Evolutionary conservation across 768 basidiomycete genomes (phyloP), one percentile per base, ranked within the genome.

Genomic region (Mrakia frigida): DNA sequence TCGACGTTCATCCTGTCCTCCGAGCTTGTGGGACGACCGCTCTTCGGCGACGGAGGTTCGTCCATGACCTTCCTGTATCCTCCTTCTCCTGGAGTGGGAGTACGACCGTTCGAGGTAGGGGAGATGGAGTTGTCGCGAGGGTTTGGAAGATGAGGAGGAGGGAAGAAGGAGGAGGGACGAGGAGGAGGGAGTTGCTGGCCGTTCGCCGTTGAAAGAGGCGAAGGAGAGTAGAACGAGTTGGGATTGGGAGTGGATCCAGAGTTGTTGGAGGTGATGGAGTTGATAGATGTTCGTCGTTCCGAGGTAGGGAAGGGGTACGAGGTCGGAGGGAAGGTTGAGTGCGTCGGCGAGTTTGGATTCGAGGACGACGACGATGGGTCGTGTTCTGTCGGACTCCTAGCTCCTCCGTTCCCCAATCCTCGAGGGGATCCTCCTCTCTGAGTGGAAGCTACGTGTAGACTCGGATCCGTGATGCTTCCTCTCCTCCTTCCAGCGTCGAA

Each of bases 271-370:
- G 65, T 68, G 65, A 68, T 68, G 65, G 65, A 68, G 37, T 25
- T 68, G 65, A 68, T 68, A 39, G 65, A 68, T 13, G 65, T 68
- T n/a, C 65, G 35, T 68, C 65, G 39, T 35, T 68, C 65, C 21
- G 65, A 68, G 37, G 35, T 39, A 39, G 65, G 65, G 39, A 68
- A 68, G 35, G 65, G 65, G 65, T 68, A 68, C 6, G 65, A 35
- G 65, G 21, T 25, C 21, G 65, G 35, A n/a, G 35, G 65, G 46
- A 52, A 39, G n/a, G 43, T 6, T 16, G 56, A 28, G 33, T 25
- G 18, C 28, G 61, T 50, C 5, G 60, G 61, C 11, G 73, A 39
- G 61, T 46, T 37, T 31, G 56, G 61, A 43, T 74, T 50, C 21
- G 63, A 41, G 31, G 56, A 33, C 21, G 65, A 68, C 35, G 39